These are phyloP conservation scores for Schizophyllum commune DNA, from an alignment of 1,284 basidiomycete genomes.

Conservation along the genomic window DNA sequence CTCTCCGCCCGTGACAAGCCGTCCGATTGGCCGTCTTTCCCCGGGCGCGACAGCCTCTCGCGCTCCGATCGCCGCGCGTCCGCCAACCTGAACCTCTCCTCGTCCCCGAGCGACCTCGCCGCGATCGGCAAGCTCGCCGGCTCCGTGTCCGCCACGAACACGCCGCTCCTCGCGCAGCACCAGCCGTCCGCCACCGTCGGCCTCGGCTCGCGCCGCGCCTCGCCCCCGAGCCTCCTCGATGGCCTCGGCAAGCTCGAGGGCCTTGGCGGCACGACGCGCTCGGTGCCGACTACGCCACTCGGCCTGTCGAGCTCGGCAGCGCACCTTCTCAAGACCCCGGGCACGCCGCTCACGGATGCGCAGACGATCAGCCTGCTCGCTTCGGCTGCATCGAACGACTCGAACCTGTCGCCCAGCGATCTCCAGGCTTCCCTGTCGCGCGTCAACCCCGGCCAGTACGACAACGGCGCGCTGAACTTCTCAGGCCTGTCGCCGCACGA, in stretches of 20 bases:
- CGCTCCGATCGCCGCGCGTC: constrained; percentile 58
- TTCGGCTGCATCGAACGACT: constrained; percentile 44
- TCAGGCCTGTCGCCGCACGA: constrained; percentile 51
- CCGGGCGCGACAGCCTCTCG: constrained; percentile 47
- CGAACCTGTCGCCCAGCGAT: constrained; percentile 41
- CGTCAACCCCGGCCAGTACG: constrained; percentile 51
- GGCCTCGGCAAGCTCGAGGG: constrained; percentile 14
- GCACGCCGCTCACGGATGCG: constrained; percentile 58
- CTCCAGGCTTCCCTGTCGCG: constrained; percentile 66
- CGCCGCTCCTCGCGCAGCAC: constrained; percentile 57
- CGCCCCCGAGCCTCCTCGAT: constrained; percentile 57
- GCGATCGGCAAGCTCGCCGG: constrained; percentile 34
- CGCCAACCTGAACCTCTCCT: constrained; percentile 64
- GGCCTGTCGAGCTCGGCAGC: constrained; percentile 40
- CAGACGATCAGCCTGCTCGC: constrained; percentile 52
- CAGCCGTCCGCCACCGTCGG: constrained; percentile 36
- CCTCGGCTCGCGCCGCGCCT: constrained; percentile 56
- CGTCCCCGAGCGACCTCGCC: constrained; percentile 44
- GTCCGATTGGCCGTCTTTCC: constrained; percentile 92
- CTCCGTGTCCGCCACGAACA: constrained; percentile 48
- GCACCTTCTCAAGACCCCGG: constrained; percentile 57
- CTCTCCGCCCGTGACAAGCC: constrained; percentile 63
- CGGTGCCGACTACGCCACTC: constrained; percentile 69
- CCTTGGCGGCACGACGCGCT: constrained; percentile 56
- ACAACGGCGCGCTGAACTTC: constrained; percentile 42